Conservation (phyloP, 2,329 filamentous ascomycete genomes). For the Capronia epimyces region DNA sequence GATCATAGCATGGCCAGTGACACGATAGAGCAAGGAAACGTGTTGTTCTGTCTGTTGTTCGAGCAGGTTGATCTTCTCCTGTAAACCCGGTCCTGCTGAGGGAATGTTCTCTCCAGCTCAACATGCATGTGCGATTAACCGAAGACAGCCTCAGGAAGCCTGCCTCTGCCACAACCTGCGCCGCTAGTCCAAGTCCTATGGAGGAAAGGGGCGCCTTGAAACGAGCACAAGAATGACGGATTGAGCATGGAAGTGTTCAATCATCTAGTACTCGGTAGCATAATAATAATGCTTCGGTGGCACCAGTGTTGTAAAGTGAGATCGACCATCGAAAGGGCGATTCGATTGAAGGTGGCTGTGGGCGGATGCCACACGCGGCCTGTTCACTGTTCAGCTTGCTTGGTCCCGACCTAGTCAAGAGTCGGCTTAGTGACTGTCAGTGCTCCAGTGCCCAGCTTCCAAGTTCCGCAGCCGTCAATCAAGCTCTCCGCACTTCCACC, state of each 20-base stretch:
- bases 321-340: neutral
- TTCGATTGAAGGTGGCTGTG: neutral
- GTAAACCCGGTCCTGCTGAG: conserved; percentile 8
- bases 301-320: conserved; percentile 1
- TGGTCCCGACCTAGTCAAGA: neutral
- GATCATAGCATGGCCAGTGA: conserved; percentile 1
- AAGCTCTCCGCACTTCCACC: neutral
- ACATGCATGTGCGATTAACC: too few relatives aligned
- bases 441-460: neutral
- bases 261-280: too few relatives aligned
- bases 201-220: too few relatives aligned
- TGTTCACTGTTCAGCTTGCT: conserved; percentile 5
- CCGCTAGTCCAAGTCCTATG: too few relatives aligned
- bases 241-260: too few relatives aligned
- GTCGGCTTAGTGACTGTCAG: neutral
- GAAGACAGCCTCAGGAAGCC: too few relatives aligned
- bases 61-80: neutral
- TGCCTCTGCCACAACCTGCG: too few relatives aligned
- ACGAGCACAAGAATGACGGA: too few relatives aligned
- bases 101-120: neutral
- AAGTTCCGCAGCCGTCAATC: neutral
- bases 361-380: too few relatives aligned
- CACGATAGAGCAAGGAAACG: neutral
- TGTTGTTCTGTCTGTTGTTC: too few relatives aligned
- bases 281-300: too few relatives aligned